Evolutionary conservation across 139 green algal species (phyloP), one percentile per base, ranked within the genome.

Genomic region (Chlorella vulgaris): DNA sequence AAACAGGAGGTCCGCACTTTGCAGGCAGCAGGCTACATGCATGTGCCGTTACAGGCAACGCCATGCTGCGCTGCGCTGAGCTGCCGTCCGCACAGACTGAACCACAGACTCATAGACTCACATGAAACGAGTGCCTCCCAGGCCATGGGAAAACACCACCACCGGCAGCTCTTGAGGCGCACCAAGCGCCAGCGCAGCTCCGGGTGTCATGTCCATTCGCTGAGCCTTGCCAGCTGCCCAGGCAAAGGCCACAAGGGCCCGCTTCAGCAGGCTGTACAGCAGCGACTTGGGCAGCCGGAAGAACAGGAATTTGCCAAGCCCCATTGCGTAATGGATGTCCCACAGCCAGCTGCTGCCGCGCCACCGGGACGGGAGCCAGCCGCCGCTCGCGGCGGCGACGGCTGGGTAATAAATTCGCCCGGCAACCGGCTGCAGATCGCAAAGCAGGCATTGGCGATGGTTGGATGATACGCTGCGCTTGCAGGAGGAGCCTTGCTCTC

Each of bases 71-170:
- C n/a, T n/a, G n/a, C n/a, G n/a, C n/a, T n/a, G n/a, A n/a, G n/a
- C n/a, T n/a, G n/a, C n/a, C n/a, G n/a, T n/a, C n/a, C n/a, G n/a
- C n/a, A n/a, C n/a, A n/a, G n/a, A n/a, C n/a, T n/a, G n/a, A n/a
- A n/a, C n/a, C n/a, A n/a, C n/a, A n/a, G n/a, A n/a, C n/a, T n/a
- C n/a, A n/a, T n/a, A 58, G 10, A 24, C 73, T 53, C 73, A 79
- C 40, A 92, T 76, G 76, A 80, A 87, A 7, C 91, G 83, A 24
- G 74, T 88, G 47, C 89, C 91, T 29, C 88, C 90, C 29, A 91
- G 74, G 33, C 89, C 89, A 53, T 92, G 89, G 3, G 67, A 85
- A 74, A 92, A 92, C 28, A 92, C 42, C 7, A 92, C 74, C 3
- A 91, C 62, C 0, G 86, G 86, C 21, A 70, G 75, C 36, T 53